Conservation (phyloP, 1,284 basidiomycete species). For the Paramarasmius palmivorus region DNA sequence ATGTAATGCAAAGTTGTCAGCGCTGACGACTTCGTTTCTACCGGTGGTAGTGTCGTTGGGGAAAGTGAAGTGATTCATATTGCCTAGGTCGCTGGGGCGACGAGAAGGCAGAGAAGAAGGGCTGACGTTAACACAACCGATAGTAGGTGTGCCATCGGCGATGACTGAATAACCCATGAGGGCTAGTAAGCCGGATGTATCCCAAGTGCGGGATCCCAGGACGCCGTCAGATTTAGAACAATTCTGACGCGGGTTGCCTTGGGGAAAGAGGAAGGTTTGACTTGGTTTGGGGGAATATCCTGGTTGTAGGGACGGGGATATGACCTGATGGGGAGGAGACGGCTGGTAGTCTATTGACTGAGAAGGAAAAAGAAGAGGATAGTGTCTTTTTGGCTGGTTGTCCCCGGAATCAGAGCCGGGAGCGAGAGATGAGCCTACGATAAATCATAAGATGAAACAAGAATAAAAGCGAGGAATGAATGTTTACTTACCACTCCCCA, state of each 20-base stretch:
- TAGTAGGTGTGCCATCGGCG: constrained; percentile 28
- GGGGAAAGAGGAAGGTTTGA: constrained; percentile 29
- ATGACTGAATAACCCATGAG: constrained; percentile 24
- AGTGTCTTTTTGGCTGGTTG: constrained; percentile 10
- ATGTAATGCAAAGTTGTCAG: constrained; percentile 54
- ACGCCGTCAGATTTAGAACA: constrained; percentile 67
- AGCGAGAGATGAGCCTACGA: constrained; percentile 2
- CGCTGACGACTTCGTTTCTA: constrained; percentile 43
- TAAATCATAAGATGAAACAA: neutral
- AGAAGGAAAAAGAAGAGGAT: constrained; percentile 4
- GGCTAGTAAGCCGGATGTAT: constrained; percentile 18
- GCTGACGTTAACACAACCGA: constrained; percentile 38
- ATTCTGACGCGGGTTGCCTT: constrained; percentile 37
- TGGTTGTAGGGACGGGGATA: constrained; percentile 9
- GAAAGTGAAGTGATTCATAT: constrained; percentile 29
- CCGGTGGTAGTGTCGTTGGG: constrained; percentile 21
- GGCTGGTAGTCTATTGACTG: neutral
- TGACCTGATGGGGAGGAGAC: constrained; percentile 3
- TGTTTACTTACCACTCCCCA: constrained; percentile 7
- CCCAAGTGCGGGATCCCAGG: constrained; percentile 43
- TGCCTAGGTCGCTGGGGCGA: constrained; percentile 24
- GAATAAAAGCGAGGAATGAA: too few relatives aligned
- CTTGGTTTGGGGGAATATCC: constrained; percentile 6
- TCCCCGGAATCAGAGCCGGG: constrained; percentile 6
- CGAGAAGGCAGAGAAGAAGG: constrained; percentile 26